Conservation (phyloP, 1,284 basidiomycete species). For the Mycosarcoma maydis region DNA sequence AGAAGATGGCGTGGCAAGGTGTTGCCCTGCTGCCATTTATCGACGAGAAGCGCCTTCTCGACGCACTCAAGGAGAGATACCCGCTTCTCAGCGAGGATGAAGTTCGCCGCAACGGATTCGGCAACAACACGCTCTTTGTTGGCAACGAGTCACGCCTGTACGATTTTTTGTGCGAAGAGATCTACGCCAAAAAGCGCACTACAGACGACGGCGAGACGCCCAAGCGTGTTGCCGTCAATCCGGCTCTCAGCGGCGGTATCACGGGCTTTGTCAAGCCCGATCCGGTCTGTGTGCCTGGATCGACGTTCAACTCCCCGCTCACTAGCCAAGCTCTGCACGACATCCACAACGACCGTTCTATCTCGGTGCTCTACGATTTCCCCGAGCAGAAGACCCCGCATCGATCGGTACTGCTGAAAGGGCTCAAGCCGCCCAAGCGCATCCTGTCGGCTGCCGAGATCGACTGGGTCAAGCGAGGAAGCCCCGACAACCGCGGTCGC, state of each 20-base stretch:
- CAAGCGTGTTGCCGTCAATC: constrained; percentile 72
- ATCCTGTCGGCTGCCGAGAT: constrained; percentile 79
- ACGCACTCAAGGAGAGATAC: constrained; percentile 82
- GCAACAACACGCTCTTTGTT: constrained; percentile 86
- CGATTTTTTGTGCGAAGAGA: constrained; percentile 78
- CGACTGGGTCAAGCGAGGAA: constrained; percentile 73
- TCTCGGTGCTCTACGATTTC: constrained; percentile 89
- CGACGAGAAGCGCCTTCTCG: constrained; percentile 76
- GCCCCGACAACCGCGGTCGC: constrained; percentile 65
- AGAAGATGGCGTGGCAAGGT: constrained; percentile 99
- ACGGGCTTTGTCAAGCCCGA: constrained; percentile 83
- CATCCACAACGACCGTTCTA: constrained; percentile 83
- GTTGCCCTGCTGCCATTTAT: constrained; percentile 97
- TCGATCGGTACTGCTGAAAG: constrained; percentile 82
- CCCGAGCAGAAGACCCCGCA: constrained; percentile 87
- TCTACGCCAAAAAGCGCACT: constrained; percentile 79
- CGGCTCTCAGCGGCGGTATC: constrained; percentile 79
- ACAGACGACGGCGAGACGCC: constrained; percentile 10
- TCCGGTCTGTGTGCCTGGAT: constrained; percentile 87
- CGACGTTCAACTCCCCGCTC: constrained; percentile 85
- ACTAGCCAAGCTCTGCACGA: constrained; percentile 71
- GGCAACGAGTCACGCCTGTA: constrained; percentile 84
- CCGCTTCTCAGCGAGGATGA: constrained; percentile 82
- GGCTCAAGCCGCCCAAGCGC: constrained; percentile 74
- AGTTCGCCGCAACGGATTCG: constrained; percentile 82